Base-by-base conservation (phyloP, 495 filamentous ascomycete species). In the Podospora conica region DNA sequence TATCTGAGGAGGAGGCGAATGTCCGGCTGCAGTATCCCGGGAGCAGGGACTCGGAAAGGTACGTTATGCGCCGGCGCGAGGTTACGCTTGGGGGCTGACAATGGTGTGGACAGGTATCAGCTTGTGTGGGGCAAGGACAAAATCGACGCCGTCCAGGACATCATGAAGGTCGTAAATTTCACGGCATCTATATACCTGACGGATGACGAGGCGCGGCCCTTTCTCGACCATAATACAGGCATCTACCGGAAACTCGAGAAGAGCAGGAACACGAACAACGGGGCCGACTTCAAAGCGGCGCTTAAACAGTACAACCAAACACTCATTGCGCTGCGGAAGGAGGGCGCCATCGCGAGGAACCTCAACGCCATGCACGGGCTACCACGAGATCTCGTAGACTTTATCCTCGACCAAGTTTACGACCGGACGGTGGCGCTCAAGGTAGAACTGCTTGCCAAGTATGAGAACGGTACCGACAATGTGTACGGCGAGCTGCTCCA, bases 401-500 rank as follows among this genome's bases (percentile, higher is more conserved):
- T 90, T 63, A 95, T 98, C 67, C 81, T 98, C 27, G 88, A 83
- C 24, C 95, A 98, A 75, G 88, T 90, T 8, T 97, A 97, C 77
- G 88, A 90, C 67, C 93, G 95, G 60, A 96, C 91, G 5, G 95
- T 98, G 22, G 94, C 93, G 7, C 93, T 92, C 48, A 84, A 88
- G 65, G 92, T 96, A 15, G 90, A 94, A 57, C 83, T 85, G 18
- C 85, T 98, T 10, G 86, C 86, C 53, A 87, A 90, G 65, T 96
- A 96, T 73, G 85, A 95, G 72, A 90, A 91, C 68, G 93, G 92
- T 65, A 88, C 87, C 53, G 91, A 95, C 77, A 92, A 95, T 68
- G 91, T 96, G 21, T 98, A 98, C 74, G 95, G 95, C 68, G 95
- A 98, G 74, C 84, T 98, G 27, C 82, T 95, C 9, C 90, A 91